These are phyloP conservation scores for Davidsoniella virescens DNA, from an alignment of 2,329 filamentous ascomycete species.

Conservation along the genomic window DNA sequence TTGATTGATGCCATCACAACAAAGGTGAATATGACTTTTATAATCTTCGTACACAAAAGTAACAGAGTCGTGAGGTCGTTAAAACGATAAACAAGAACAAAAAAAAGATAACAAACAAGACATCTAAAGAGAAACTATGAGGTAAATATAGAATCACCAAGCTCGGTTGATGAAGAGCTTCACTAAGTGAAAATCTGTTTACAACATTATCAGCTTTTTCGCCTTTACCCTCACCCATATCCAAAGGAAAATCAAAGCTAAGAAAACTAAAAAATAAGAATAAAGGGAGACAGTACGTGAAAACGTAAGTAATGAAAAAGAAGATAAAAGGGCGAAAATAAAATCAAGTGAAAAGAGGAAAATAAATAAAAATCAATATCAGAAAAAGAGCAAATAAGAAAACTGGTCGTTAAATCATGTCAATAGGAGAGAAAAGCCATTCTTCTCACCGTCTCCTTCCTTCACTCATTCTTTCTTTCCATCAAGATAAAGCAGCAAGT, in stretches of 20 bases:
- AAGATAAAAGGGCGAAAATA: not conserved
- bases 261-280: not conserved
- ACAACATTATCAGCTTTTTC: no score
- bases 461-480: not conserved
- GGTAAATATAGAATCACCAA: no score
- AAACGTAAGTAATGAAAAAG: not conserved
- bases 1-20: no score
- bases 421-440: not conserved
- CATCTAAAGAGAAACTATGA: no score
- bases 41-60: no score
- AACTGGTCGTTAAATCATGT: not conserved
- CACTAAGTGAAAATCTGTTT: no score
- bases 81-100: not conserved
- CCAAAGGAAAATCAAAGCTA: not conserved
- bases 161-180: no score
- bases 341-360: constrained; percentile 1
- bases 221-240: no score
- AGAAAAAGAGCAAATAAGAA: constrained; percentile 4
- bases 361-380: constrained; percentile 4
- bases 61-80: not conserved
- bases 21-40: no score
- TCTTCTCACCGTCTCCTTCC: not conserved
- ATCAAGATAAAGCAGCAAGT: not conserved
- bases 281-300: not conserved
- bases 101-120: not conserved